Conservation (phyloP, 305 asterid genomes). For the Plantago rigida region DNA sequence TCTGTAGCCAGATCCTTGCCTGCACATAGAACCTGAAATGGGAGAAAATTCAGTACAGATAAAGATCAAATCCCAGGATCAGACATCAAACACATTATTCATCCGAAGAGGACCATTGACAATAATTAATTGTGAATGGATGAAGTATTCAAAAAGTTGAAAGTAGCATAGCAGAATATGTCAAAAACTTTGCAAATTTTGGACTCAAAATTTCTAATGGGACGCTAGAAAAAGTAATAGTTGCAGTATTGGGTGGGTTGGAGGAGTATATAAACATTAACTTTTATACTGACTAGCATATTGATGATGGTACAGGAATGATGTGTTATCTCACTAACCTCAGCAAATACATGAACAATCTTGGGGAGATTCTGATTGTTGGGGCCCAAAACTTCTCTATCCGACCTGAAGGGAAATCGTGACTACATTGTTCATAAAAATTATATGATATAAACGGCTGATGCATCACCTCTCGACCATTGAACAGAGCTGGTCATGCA, state of each 20-base stretch:
- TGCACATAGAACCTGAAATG: conserved; percentile 59
- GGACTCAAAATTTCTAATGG: too few relatives aligned
- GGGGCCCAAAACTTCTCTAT: conserved; percentile 67
- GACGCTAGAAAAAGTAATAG: too few relatives aligned
- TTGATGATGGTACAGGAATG: not conserved
- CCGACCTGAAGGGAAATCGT: conserved; percentile 45
- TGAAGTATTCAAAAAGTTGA: too few relatives aligned
- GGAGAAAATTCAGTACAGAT: conserved; percentile 5
- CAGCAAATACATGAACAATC: conserved; percentile 78
- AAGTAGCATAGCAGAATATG: too few relatives aligned
- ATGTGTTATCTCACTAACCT: conserved; percentile 40
- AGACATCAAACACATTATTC: not conserved
- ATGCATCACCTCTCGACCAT: conserved; percentile 68
- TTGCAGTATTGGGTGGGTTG: too few relatives aligned
- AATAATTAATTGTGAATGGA: too few relatives aligned
- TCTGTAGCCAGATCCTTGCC: conserved; percentile 81
- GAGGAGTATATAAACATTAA: not conserved
- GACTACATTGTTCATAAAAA: not conserved
- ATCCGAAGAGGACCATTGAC: not conserved
- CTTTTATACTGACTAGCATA: not conserved
- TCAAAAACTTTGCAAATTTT: too few relatives aligned
- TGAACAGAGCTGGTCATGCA: conserved; percentile 82
- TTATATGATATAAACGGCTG: not conserved
- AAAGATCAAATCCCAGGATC: not conserved
- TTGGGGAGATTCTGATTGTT: conserved; percentile 74